These are phyloP conservation scores for Sphaerostilbella broomeana DNA, from an alignment of 2,329 filamentous ascomycete species.

Conservation along the genomic window DNA sequence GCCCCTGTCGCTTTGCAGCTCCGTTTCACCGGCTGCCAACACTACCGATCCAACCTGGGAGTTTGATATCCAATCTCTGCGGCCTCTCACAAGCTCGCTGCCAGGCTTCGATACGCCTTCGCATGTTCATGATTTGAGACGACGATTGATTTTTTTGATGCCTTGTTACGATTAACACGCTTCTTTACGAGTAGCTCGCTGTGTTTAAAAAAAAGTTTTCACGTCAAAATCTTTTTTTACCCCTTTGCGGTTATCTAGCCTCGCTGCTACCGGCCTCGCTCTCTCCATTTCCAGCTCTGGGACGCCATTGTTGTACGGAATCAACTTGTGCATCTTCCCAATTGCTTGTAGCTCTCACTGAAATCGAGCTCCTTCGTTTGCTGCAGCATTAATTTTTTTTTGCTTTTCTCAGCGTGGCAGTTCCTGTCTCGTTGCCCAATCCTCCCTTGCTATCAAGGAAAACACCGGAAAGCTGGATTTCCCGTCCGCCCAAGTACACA, in stretches of 20 bases:
- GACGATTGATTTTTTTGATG: slow-evolving; percentile 20
- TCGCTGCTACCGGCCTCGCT: too few species aligned
- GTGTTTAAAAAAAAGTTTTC: slow-evolving; percentile 12
- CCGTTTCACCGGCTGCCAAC: slow-evolving; percentile 8
- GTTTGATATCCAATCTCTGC: slow-evolving; percentile 1
- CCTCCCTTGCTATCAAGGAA: slow-evolving; percentile 5
- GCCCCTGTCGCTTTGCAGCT: slow-evolving; percentile 1
- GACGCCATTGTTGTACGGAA: slow-evolving; percentile 5
- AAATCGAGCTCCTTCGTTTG: slow-evolving; percentile 8
- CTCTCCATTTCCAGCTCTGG: too few species aligned
- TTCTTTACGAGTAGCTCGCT: slow-evolving; percentile 16
- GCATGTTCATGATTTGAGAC: slow-evolving; percentile 20
- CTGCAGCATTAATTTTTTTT: slow-evolving; percentile 4
- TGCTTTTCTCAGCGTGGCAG: background rate
- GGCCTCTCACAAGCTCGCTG: slow-evolving; percentile 1
- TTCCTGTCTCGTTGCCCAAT: background rate
- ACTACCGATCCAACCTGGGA: slow-evolving; percentile 7
- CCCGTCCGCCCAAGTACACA: slow-evolving; percentile 47
- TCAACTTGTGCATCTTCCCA: background rate
- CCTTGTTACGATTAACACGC: slow-evolving; percentile 25
- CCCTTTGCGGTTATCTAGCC: too few species aligned
- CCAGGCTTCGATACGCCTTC: slow-evolving; percentile 5
- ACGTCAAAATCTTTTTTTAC: slow-evolving; percentile 8
- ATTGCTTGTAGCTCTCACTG: slow-evolving; percentile 7
- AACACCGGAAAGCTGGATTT: slow-evolving; percentile 91